A percentile compares a stretch with the other conserved stretches of the same genome.
Conservation (phyloP, 2,329 filamentous ascomycete genomes). For the Claviceps maximensis region DNA sequence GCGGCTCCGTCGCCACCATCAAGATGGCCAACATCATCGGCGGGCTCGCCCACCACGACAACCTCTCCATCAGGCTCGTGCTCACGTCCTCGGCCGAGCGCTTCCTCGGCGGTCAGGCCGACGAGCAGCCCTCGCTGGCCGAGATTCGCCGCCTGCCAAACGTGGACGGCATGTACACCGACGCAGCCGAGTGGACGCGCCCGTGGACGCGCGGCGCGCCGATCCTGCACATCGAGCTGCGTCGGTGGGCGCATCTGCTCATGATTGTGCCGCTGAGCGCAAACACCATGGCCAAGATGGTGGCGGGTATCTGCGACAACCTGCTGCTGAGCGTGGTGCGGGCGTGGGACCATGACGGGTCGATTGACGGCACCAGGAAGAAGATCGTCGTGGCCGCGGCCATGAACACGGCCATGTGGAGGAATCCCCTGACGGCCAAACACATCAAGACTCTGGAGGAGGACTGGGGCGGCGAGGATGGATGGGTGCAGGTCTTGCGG, state of each 20-base stretch:
- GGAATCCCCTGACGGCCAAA: slow-evolving; percentile 63
- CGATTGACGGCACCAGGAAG: slow-evolving; percentile 37
- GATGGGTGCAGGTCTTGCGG: slow-evolving; percentile 51
- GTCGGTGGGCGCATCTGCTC: slow-evolving; percentile 65
- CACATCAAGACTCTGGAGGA: slow-evolving; percentile 58
- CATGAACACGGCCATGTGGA: slow-evolving; percentile 90
- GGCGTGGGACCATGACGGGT: slow-evolving; percentile 73
- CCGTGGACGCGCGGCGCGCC: slow-evolving; percentile 67
- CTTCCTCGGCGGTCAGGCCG: slow-evolving; percentile 64
- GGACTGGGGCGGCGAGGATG: slow-evolving; percentile 51
- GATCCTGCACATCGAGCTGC: slow-evolving; percentile 83
- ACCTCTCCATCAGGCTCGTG: slow-evolving; percentile 71
- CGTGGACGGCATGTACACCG: slow-evolving; percentile 69
- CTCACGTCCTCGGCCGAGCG: slow-evolving; percentile 60
- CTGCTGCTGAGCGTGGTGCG: slow-evolving; percentile 61
- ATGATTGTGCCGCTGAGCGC: slow-evolving; percentile 72
- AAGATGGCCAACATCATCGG: slow-evolving; percentile 59
- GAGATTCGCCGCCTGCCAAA: slow-evolving; percentile 47
- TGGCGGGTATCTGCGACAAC: slow-evolving; percentile 63
- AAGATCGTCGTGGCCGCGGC: slow-evolving; percentile 67
- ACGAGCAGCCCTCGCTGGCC: slow-evolving; percentile 60
- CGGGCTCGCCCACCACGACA: slow-evolving; percentile 37
- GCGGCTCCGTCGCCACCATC: slow-evolving; percentile 66
- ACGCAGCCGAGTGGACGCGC: slow-evolving; percentile 72
- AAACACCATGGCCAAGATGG: slow-evolving; percentile 76